Conservation (phyloP, 2,329 filamentous ascomycete genomes). For the Pyrenochaeta sp. region DNA sequence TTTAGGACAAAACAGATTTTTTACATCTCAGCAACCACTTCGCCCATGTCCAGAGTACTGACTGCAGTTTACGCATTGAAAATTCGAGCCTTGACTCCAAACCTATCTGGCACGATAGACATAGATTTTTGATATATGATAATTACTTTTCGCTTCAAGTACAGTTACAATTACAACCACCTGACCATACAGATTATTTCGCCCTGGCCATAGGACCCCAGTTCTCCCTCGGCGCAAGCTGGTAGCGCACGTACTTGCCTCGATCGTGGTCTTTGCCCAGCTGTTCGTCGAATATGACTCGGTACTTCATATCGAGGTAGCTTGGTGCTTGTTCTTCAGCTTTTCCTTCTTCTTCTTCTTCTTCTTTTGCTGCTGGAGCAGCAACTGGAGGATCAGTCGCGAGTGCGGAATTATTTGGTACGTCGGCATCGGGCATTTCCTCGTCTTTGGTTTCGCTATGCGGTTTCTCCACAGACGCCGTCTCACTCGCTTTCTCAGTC, state of each 20-base stretch:
- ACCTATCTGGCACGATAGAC: too few relatives aligned
- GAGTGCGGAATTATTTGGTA: too few relatives aligned
- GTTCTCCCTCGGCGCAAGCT: slow-evolving; percentile 86
- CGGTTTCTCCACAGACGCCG: too few relatives aligned
- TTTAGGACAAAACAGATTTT: too few relatives aligned
- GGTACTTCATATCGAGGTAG: slow-evolving; percentile 51
- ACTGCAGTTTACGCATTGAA: too few relatives aligned
- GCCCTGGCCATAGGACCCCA: slow-evolving; percentile 82
- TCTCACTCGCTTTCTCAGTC: too few relatives aligned
- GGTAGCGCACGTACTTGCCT: slow-evolving; percentile 82
- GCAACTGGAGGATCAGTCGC: slow-evolving; percentile 10
- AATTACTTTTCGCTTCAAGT: not conserved
- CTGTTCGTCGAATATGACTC: slow-evolving; percentile 79
- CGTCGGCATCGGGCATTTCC: too few relatives aligned
- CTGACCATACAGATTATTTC: slow-evolving; percentile 40
- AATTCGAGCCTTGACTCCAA: too few relatives aligned
- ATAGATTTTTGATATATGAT: too few relatives aligned
- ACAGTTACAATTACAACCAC: slow-evolving; percentile 1
- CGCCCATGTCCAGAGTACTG: too few relatives aligned
- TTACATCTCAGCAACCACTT: too few relatives aligned
- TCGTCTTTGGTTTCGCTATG: too few relatives aligned
- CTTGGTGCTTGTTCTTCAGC: slow-evolving; percentile 19
- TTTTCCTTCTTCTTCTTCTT: slow-evolving; percentile 6
- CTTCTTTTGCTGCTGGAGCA: slow-evolving; percentile 3
- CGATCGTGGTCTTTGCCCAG: slow-evolving; percentile 73